Evolutionary conservation across 1,139 yeast species (phyloP), one percentile per base, ranked within the genome.

Genomic region (Scheffersomyces titani): DNA sequence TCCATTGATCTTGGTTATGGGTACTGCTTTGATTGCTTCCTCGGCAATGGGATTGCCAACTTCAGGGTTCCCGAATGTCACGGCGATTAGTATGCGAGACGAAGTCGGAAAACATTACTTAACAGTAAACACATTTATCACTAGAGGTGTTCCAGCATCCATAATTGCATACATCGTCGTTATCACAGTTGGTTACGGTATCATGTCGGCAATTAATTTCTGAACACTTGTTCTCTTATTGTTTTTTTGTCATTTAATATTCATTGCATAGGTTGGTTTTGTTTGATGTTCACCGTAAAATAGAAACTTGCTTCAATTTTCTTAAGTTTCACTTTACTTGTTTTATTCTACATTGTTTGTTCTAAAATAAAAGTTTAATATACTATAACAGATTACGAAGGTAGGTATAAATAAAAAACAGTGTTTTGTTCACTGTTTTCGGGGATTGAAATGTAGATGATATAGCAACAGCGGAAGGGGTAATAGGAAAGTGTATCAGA

Each of bases 21-120:
- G 89, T 20, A 83, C 96, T 18, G 94, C 97, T 0, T 78, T 93
- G 64, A 74, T 93, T 60, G 91, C 97, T 63, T 91, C 97, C 0
- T 87, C 88, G 52, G 98, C 98, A 3, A 93, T 93, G 98, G 98
- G 96, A 11, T 80, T 93, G 58, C 98, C 98, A 30, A 93, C 98
- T 0, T 90, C 97, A 1, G 98, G 98, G 0, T 93, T 93, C 82
- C 98, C 98, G 19, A 93, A 93, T 65, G 97, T 93, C 50, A 92
- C 98, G 0, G 98, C 98, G 2, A 90, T 93, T 57, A 91, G 97
- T 58, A 86, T 92, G 87, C 85, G 92, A 6, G 97, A 93, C 71
- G 97, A 91, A 67, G 83, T 92, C 36, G 98, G 98, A 7, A 87
- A 88, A 59, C 89, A 94, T 36, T 93, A 93, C 69, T 75, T 93